Evolutionary conservation across 1,284 basidiomycete species (phyloP).

Genomic region (Cystobasidium sp.): DNA sequence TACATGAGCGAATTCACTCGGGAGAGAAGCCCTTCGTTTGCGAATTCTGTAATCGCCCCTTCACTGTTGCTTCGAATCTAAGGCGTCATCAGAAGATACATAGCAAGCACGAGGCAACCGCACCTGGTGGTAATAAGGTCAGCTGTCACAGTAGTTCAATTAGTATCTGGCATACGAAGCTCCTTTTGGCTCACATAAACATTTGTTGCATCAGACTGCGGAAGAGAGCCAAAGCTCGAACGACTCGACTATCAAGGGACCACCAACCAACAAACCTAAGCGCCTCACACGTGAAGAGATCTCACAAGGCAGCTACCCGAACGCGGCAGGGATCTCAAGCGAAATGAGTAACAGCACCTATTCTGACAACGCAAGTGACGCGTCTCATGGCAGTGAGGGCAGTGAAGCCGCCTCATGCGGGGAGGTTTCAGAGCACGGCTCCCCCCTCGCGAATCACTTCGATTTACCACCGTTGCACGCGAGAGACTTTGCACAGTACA

Average conservation of each 20-base stretch:
- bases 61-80: constrained; percentile 41
- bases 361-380: neutral
- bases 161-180: no score
- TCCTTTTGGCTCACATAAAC: no score
- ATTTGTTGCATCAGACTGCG: neutral
- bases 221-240: constrained; percentile 14
- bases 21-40: constrained; percentile 43
- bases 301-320: neutral
- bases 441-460: neutral
- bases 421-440: neutral
- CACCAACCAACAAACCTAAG: constrained; percentile 5
- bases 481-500: constrained; percentile 2
- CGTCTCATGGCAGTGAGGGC: neutral
- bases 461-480: neutral
- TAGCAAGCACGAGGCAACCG: neutral
- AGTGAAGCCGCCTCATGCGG: neutral
- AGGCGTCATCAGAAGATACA: constrained; percentile 42
- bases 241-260: constrained; percentile 24
- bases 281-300: neutral
- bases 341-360: no score
- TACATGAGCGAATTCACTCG: constrained; percentile 41
- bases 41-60: constrained; percentile 27
- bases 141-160: no score
- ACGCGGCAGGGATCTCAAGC: no score
- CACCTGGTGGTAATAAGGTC: neutral